Base-by-base conservation (phyloP, 2,329 filamentous ascomycete genomes). In the Trichophyton equinum region DNA sequence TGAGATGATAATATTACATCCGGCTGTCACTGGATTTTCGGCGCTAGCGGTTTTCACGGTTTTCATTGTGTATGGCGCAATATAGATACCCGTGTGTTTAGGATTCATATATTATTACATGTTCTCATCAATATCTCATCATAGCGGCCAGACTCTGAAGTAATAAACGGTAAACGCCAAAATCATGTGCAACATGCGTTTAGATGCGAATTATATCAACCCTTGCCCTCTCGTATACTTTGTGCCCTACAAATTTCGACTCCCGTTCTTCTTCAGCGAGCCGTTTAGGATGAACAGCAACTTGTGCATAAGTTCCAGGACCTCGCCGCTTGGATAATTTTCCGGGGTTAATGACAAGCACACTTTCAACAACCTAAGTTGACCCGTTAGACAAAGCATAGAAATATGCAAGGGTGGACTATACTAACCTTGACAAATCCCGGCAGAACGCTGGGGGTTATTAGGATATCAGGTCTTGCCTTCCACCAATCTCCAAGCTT, bases 401-500 rank as follows among this genome's bases (percentile, higher is more conserved):
- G 33, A n/a, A 42, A n/a, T 30, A 4, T 22, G 20, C 9, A 4
- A 36, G 44, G 55, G 40, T 44, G 33, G 60, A 13, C 51, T 20
- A 25, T 22, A 1, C 36, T n/a, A 78, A 94, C 91, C 83, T 89
- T 95, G 44, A 89, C 88, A 78, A 95, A 96, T 2, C 91, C 87
- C 25, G 88, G 88, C 66, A 97, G 74, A 55, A 87, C 82, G 69
- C 90, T 95, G 1, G 94, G 92, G 55, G 88, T 78, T 56, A 97
- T 79, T 68, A 97, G 75, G 42, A 97, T 80, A 74, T 99, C 94
- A 0, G 91, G 94, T 59, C 85, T 79, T 2, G 91, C 87, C 64
- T 87, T 88, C 68, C 94, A 81, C 84, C 95, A 95, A 74, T 97
- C 94, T 18, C 89, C 91, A 18, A 97, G 76, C 75, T 94, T 92